phyloP scores from a whole-genome alignment of 108 stramenopile genomes.

The Bacterosira constricta region DNA sequence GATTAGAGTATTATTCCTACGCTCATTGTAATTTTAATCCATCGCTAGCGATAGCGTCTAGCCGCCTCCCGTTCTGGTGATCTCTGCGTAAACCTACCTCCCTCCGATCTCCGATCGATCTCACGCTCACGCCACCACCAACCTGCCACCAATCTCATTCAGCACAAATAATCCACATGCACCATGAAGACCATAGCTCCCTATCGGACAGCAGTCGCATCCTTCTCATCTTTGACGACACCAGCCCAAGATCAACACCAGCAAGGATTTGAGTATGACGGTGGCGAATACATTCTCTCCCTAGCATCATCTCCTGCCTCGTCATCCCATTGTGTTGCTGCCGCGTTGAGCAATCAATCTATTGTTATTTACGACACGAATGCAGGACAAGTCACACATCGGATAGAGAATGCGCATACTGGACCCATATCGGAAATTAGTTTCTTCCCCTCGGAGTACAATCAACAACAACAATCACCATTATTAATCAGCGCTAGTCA shows the following conservation, averaged over 20 bases:
- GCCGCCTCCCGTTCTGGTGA: too few species aligned
- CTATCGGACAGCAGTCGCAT: slow-evolving; percentile 27
- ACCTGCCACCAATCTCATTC: too few species aligned
- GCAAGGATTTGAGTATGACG: slow-evolving; percentile 37
- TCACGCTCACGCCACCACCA: too few species aligned
- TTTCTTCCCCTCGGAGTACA: slow-evolving; percentile 28
- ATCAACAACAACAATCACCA: slow-evolving; percentile 27
- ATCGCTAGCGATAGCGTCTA: too few species aligned
- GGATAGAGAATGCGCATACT: slow-evolving; percentile 38
- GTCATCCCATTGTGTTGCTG: slow-evolving; percentile 22
- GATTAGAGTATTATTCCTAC: too few species aligned
- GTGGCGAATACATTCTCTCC: slow-evolving; percentile 48
- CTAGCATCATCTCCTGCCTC: slow-evolving; percentile 15
- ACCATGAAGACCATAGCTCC: slow-evolving; percentile 40
- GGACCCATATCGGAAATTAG: slow-evolving; percentile 38
- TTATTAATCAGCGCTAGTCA: slow-evolving; percentile 55
- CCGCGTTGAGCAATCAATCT: slow-evolving; percentile 44
- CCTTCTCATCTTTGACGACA: slow-evolving; percentile 34
- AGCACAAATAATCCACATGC: not conserved
- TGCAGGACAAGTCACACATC: slow-evolving; percentile 3
- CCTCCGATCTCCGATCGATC: too few species aligned
- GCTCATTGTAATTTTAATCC: too few species aligned
- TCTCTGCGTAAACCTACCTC: too few species aligned
- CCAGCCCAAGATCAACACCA: not conserved
- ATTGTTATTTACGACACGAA: slow-evolving; percentile 36